phyloP scores from a whole-genome alignment of 495 filamentous ascomycete genomes.

The Parmelia sp. region DNA sequence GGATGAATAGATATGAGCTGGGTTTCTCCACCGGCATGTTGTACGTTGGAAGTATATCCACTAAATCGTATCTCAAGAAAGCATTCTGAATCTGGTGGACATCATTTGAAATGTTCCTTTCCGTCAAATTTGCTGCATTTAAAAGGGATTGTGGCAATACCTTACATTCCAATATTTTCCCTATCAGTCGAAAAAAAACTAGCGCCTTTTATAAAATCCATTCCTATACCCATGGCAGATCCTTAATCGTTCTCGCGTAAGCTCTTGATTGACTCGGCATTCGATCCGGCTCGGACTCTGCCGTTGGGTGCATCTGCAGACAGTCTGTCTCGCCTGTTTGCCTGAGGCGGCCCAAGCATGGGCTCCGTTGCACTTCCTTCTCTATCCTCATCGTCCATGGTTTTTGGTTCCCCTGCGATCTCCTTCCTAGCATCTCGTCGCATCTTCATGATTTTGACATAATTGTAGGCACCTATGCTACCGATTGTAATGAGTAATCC shows the following conservation, averaged over 20 bases:
- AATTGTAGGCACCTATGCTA: constrained; percentile 88
- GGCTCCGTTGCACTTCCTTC: constrained; percentile 21
- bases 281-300: constrained; percentile 5
- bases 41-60: background rate
- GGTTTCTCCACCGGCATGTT: background rate
- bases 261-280: constrained; percentile 6
- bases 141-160: background rate
- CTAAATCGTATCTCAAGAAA: background rate
- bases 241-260: constrained; percentile 12
- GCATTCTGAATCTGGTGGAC: background rate
- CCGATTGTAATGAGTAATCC: constrained; percentile 83
- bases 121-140: background rate
- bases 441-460: constrained; percentile 90
- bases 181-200: background rate
- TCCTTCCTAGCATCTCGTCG: constrained; percentile 47
- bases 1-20: background rate
- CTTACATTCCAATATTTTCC: background rate
- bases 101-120: background rate
- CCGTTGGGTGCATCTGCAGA: constrained; percentile 1
- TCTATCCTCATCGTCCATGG: constrained; percentile 11
- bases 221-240: background rate
- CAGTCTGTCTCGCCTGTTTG: background rate
- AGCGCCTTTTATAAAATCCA: background rate
- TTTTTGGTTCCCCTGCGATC: constrained; percentile 14
- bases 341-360: constrained; percentile 19